A percentile compares a stretch with the other conserved stretches of the same genome.
Conservation (phyloP, 164 flowering plant species). For the Annona squamosa region DNA sequence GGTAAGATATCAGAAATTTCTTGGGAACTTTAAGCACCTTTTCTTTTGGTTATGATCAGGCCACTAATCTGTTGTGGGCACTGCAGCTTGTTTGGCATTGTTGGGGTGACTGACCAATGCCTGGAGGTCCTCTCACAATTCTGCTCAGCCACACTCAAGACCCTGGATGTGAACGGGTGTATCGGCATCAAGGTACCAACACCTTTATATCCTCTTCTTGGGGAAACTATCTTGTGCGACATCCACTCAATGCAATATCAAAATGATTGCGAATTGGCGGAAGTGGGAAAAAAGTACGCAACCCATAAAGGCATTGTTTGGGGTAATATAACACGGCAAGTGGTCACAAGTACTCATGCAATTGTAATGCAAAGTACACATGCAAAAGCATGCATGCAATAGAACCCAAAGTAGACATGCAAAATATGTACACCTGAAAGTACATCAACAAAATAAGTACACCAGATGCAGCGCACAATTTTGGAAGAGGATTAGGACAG, state of each 20-base stretch:
- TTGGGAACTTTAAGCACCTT: not conserved
- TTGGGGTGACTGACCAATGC: conserved; percentile 80
- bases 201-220: not conserved
- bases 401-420: too few relatives aligned
- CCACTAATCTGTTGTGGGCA: conserved; percentile 7
- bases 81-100: conserved; percentile 87
- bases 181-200: conserved; percentile 65
- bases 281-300: not conserved
- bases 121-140: conserved; percentile 64
- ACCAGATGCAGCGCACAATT: too few relatives aligned
- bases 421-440: too few relatives aligned
- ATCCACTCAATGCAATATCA: not conserved
- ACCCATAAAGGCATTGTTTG: too few relatives aligned
- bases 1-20: conserved; percentile 32
- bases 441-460: too few relatives aligned
- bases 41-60: not conserved
- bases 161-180: conserved; percentile 96
- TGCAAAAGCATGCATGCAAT: too few relatives aligned
- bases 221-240: not conserved
- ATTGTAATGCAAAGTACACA: too few relatives aligned
- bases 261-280: not conserved
- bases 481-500: too few relatives aligned
- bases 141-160: conserved; percentile 55
- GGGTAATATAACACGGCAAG: too few relatives aligned
- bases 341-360: too few relatives aligned